Conservation (phyloP, 2,329 filamentous ascomycete species). For the Cercospora sojina region DNA sequence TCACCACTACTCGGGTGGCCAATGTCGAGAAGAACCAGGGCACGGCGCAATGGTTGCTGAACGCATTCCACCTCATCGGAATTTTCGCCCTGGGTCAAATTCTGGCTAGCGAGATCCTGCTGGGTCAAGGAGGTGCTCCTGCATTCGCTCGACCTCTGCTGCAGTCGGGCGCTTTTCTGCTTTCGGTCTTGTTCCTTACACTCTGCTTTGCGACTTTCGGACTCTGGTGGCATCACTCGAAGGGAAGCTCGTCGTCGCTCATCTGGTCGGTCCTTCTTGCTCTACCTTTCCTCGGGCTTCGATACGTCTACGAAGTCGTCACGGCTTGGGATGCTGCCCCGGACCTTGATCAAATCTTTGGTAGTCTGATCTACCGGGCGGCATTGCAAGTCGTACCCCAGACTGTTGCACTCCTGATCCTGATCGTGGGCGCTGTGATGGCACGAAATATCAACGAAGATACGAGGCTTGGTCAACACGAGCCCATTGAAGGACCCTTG, state of each 20-base stretch:
- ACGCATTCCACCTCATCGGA: conserved; percentile 10
- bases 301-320: conserved; percentile 11
- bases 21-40: conserved; percentile 1
- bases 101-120: neutral
- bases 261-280: conserved; percentile 14
- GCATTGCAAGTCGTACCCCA: conserved; percentile 9
- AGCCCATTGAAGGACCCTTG: neutral
- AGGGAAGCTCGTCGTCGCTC: conserved; percentile 5
- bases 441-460: conserved; percentile 10
- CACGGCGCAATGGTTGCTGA: conserved; percentile 9
- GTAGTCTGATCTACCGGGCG: conserved; percentile 6
- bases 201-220: conserved; percentile 4
- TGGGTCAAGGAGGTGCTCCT: conserved; percentile 1
- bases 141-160: neutral
- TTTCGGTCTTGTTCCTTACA: neutral
- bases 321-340: conserved; percentile 7
- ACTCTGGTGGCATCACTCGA: conserved; percentile 6
- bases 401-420: conserved; percentile 7
- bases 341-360: conserved; percentile 10
- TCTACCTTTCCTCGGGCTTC: conserved; percentile 12
- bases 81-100: conserved; percentile 9
- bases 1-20: neutral
- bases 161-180: conserved; percentile 10
- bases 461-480: neutral
- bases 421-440: conserved; percentile 11